A percentile compares a stretch with the other conserved stretches of the same genome.
These are phyloP conservation scores for Fusarium cyanostomum DNA, from an alignment of 2,329 filamentous ascomycete species.

Conservation along the genomic window DNA sequence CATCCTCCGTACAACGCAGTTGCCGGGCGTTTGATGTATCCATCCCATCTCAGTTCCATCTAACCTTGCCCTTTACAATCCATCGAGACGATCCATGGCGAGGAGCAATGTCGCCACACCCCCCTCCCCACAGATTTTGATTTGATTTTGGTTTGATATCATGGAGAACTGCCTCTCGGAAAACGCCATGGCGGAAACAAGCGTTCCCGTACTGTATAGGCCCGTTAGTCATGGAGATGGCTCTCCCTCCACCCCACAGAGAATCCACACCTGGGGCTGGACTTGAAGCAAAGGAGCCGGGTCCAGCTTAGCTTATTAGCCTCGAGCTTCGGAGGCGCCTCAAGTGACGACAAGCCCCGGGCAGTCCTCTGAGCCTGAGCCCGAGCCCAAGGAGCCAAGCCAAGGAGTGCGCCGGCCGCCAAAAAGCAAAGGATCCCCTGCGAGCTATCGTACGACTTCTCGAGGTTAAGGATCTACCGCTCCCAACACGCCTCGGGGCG, in stretches of 20 bases:
- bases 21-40: conserved; percentile 12
- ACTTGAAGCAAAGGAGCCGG: conserved; percentile 14
- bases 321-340: not conserved
- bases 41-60: too few species aligned
- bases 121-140: not conserved
- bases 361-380: not conserved
- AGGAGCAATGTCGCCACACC: not conserved
- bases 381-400: conserved; percentile 20
- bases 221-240: not conserved
- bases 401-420: conserved; percentile 21
- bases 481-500: conserved; percentile 11
- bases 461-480: conserved; percentile 24
- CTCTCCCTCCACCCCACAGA: not conserved
- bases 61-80: not conserved
- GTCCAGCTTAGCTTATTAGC: conserved; percentile 20
- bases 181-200: conserved; percentile 1
- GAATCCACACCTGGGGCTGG: not conserved
- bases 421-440: conserved; percentile 31
- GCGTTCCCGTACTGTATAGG: not conserved
- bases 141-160: not conserved
- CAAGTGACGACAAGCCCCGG: conserved; percentile 10
- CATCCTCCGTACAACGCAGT: conserved; percentile 4
- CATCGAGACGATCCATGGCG: too few species aligned
- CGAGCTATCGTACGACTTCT: conserved; percentile 40
- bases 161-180: not conserved